Percentiles rank a stretch among this genome's conserved stretches.
phyloP scores from a whole-genome alignment of 306 rosid genomes.

The Morella rubra region DNA sequence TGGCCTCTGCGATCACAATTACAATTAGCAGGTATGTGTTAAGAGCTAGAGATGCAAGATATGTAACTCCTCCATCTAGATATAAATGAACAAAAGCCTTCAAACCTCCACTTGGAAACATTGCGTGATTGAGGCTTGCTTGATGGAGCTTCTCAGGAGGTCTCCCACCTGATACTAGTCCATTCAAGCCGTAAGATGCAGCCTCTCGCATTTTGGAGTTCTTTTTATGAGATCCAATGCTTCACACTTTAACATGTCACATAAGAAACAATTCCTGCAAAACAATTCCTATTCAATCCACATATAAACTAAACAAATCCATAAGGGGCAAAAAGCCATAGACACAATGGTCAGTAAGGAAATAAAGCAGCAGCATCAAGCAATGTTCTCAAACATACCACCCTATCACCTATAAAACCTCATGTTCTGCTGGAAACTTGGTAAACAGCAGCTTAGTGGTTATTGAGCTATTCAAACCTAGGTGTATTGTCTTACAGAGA shows the following conservation, averaged over 20 bases:
- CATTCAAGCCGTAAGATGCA: constrained; percentile 55
- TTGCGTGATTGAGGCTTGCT: constrained; percentile 78
- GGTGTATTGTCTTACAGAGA: too few species aligned
- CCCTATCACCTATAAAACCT: background rate
- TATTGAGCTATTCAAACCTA: too few species aligned
- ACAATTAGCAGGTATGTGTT: background rate
- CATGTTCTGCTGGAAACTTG: background rate
- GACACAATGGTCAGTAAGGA: background rate
- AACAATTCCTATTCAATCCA: constrained; percentile 37
- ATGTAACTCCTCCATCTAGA: background rate
- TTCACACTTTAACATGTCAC: constrained; percentile 58
- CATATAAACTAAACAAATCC: background rate
- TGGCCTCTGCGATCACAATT: constrained; percentile 59
- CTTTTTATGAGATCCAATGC: constrained; percentile 95
- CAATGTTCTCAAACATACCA: background rate
- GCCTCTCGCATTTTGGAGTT: constrained; percentile 98
- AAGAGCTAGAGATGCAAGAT: background rate
- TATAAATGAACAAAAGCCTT: constrained; percentile 28
- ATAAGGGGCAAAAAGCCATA: background rate
- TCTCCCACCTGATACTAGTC: constrained; percentile 97
- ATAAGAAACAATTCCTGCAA: constrained; percentile 60
- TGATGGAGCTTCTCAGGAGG: constrained; percentile 99
- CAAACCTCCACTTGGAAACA: constrained; percentile 52
- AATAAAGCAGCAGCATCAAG: background rate
- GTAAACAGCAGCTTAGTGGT: background rate